Evolutionary conservation across 768 basidiomycete species (phyloP), one percentile per base, ranked within the genome.

Genomic region (Lentinus tigrinus): DNA sequence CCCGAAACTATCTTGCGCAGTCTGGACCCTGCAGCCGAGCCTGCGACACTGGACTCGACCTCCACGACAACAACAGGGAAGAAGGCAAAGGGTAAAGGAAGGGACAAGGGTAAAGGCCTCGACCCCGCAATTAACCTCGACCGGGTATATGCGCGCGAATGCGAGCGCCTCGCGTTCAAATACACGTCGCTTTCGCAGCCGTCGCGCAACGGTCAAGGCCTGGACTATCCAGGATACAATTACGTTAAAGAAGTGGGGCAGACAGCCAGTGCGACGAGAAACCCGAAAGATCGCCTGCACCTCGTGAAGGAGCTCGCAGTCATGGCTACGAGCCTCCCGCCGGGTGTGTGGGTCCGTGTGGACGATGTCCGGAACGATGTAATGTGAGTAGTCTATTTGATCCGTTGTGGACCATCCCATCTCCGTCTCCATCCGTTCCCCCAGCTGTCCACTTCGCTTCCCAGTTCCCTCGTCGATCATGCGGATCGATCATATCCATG

Each of bases 291-390:
- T 62, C 72, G 81, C 36, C 66, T 83, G 37, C 81, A 81, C 64
- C 73, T 84, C n/a, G 69, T 81, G 60, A 80, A 81, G 67, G 83
- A 84, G 68, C 73, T 83, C n/a, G 79, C 81, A 17, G 77, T 78
- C 23, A 82, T 78, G 70, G 77, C 81, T 4, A 84, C 82, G 9
- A 77, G 77, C 52, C 73, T 84, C n/a, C 83, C 83, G 50, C 74
- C 78, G 2, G 82, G 82, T 6, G 75, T 84, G 4, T 84, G 80
- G 79, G 78, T 83, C 27, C 74, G 81, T 34, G 80, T 81, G 6
- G 82, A 85, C 63, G 83, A 85, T 63, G 76, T 80, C 28, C 74
- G 83, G 47, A 81, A 83, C 66, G 82, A 85, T 63, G 80, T 73
- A 1, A 75, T 84, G 82, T 83, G 64, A 58, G 81, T 52, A 58